Evolutionary conservation across 2,329 filamentous ascomycete genomes (phyloP).

Genomic region (Epichloe typhina): DNA sequence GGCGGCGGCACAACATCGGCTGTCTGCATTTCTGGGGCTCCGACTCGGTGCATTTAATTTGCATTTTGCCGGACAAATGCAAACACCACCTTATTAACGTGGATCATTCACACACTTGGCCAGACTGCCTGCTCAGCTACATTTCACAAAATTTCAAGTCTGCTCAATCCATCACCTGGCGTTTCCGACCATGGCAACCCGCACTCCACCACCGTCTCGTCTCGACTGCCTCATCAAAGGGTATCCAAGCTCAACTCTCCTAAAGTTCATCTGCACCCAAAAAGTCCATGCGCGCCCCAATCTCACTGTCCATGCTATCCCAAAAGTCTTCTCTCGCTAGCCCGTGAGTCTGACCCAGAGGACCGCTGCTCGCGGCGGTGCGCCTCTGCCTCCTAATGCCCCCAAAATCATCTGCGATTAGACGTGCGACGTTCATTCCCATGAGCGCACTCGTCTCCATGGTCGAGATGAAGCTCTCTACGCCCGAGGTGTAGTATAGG

Average conservation of each 20-base stretch:
- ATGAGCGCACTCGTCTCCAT: slow-evolving; percentile 95
- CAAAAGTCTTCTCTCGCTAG: slow-evolving; percentile 6
- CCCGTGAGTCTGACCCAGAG: background rate
- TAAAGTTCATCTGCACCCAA: slow-evolving; percentile 8
- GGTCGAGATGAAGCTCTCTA: slow-evolving; percentile 89
- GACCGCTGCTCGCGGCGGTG: background rate
- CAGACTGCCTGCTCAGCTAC: too few species aligned
- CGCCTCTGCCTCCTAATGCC: slow-evolving; percentile 8
- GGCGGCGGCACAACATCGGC: too few species aligned
- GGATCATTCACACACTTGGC: too few species aligned
- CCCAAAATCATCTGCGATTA: slow-evolving; percentile 50
- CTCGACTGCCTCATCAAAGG: background rate
- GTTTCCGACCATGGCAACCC: too few species aligned
- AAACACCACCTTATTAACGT: too few species aligned
- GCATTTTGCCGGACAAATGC: too few species aligned
- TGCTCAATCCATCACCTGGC: too few species aligned
- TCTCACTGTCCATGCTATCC: slow-evolving; percentile 9
- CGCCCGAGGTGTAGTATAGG: slow-evolving; percentile 60
- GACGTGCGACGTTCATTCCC: slow-evolving; percentile 69
- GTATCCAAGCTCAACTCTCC: slow-evolving; percentile 3
- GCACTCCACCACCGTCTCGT: background rate
- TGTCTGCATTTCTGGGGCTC: too few species aligned
- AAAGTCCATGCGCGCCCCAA: slow-evolving; percentile 5
- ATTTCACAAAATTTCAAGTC: too few species aligned
- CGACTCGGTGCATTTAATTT: too few species aligned